Evolutionary conservation across 345 rosid genomes (phyloP).

Genomic region (Lepidium didymum): DNA sequence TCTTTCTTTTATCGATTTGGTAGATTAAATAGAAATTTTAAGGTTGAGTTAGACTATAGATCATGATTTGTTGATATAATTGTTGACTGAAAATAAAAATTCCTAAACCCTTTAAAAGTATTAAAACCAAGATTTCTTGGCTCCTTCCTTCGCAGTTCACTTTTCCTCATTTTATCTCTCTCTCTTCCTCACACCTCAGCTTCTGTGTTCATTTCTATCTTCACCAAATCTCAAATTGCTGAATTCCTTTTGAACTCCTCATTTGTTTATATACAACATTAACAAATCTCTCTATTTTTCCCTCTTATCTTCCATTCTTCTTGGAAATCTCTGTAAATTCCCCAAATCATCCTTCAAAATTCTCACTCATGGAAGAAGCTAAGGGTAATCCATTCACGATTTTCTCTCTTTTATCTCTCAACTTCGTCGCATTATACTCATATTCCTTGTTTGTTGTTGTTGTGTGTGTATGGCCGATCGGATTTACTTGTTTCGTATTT

Average conservation of each 20-base stretch:
- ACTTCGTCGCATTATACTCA: background rate
- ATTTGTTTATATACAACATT: background rate
- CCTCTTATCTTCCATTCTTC: background rate
- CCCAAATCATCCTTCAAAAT: background rate
- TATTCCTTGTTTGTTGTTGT: background rate
- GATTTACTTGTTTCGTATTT: background rate
- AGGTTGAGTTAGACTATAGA: too few relatives aligned
- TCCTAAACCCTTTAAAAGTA: background rate
- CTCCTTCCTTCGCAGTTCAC: background rate
- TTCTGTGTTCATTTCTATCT: conserved; percentile 7
- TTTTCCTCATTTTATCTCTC: background rate
- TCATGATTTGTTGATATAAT: too few relatives aligned
- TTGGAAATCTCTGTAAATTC: background rate
- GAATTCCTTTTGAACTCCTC: background rate
- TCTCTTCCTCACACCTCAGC: background rate
- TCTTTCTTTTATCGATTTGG: too few relatives aligned
- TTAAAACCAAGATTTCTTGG: background rate
- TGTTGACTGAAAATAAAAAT: too few relatives aligned
- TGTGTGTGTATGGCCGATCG: background rate
- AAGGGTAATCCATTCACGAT: background rate
- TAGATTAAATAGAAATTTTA: too few relatives aligned
- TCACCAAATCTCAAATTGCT: conserved; percentile 1
- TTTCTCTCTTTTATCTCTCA: background rate
- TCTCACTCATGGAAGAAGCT: conserved; percentile 22
- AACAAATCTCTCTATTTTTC: background rate